Evolutionary conservation across 257 asterid genomes (phyloP).

Genomic region (Apocynum venetum): DNA sequence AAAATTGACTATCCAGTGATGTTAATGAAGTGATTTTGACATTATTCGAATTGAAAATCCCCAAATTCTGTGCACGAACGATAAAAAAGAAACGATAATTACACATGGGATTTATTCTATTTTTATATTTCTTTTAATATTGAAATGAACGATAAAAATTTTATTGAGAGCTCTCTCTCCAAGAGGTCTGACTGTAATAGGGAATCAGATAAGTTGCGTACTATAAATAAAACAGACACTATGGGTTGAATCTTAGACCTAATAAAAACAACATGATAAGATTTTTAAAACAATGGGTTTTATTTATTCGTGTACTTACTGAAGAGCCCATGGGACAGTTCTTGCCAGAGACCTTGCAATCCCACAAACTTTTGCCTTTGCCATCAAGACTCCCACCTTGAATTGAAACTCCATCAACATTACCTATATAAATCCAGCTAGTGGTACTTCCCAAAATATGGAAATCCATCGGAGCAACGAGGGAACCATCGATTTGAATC

Average conservation of each 20-base stretch:
- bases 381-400: slow-evolving; percentile 25
- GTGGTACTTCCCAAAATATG: not conserved
- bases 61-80: slow-evolving; percentile 5
- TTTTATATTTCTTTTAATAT: too few species aligned
- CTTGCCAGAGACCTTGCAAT: slow-evolving; percentile 18
- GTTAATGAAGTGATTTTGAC: slow-evolving; percentile 34
- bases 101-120: too few species aligned
- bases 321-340: slow-evolving; percentile 21
- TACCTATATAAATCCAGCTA: not conserved
- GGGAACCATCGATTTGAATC: not conserved
- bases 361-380: slow-evolving; percentile 26
- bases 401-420: not conserved
- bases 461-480: not conserved
- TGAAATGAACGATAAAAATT: too few species aligned
- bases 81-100: too few species aligned
- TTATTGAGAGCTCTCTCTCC: too few species aligned
- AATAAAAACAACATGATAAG: too few species aligned
- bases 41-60: slow-evolving; percentile 17
- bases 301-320: not conserved
- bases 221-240: too few species aligned
- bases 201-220: too few species aligned
- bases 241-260: too few species aligned
- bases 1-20: slow-evolving; percentile 43
- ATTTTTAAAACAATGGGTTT: too few species aligned
- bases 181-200: too few species aligned